Conservation (phyloP, 2,329 filamentous ascomycete species). For the Aspergillus sp. region DNA sequence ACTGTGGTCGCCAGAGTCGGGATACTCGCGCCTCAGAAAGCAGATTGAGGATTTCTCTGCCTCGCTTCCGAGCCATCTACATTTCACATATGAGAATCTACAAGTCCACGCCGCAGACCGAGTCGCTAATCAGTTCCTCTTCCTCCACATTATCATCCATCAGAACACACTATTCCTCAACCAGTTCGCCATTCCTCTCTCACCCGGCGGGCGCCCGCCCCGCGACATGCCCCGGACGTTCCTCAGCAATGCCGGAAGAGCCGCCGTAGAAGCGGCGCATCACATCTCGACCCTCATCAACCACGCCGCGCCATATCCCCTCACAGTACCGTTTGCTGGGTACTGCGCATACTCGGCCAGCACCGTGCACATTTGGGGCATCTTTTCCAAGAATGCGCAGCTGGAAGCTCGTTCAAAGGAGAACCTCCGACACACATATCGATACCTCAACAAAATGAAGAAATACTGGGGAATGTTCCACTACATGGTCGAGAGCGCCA, state of each 20-base stretch:
- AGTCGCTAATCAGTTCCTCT: slow-evolving; percentile 88
- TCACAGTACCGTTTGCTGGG: slow-evolving; percentile 89
- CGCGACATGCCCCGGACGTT: slow-evolving; percentile 78
- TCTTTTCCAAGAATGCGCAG: slow-evolving; percentile 80
- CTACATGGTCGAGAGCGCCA: slow-evolving; percentile 91
- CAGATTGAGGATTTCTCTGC: slow-evolving; percentile 73
- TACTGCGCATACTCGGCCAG: slow-evolving; percentile 94
- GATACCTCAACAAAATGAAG: slow-evolving; percentile 92
- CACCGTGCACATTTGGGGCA: slow-evolving; percentile 90
- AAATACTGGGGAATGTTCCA: slow-evolving; percentile 99
- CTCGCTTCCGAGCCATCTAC: slow-evolving; percentile 71
- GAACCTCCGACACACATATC: slow-evolving; percentile 84
- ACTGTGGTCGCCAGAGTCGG: slow-evolving; percentile 82
- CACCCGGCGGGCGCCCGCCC: slow-evolving; percentile 66
- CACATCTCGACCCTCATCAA: slow-evolving; percentile 83
- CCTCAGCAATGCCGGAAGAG: slow-evolving; percentile 72
- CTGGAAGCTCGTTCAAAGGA: slow-evolving; percentile 79
- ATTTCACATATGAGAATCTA: slow-evolving; percentile 80
- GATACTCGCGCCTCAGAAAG: slow-evolving; percentile 70
- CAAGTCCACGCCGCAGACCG: slow-evolving; percentile 82
- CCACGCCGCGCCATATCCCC: slow-evolving; percentile 76
- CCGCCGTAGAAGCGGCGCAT: slow-evolving; percentile 81
- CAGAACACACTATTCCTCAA: slow-evolving; percentile 91
- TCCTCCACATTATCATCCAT: slow-evolving; percentile 86
- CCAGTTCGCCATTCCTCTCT: slow-evolving; percentile 76